Evolutionary conservation across 2,329 filamentous ascomycete genomes (phyloP).

Genomic region (Cercospora brassicicola): DNA sequence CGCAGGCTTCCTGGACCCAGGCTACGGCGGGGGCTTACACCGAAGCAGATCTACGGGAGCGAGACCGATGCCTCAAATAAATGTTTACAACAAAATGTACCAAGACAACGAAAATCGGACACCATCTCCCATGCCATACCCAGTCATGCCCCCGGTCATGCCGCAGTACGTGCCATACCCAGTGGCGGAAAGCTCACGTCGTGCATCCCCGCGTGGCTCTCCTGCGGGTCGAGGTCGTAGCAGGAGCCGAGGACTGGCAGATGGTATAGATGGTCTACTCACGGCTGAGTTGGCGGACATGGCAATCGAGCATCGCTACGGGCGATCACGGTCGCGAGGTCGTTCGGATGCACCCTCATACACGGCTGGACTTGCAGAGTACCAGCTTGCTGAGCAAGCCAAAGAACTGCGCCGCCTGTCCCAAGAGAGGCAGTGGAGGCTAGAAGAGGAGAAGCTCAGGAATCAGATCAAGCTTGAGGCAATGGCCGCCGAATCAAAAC

Average conservation of each 20-base stretch:
- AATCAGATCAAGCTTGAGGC: slow-evolving; percentile 32
- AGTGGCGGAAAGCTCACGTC: slow-evolving; percentile 30
- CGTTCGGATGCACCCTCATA: slow-evolving; percentile 31
- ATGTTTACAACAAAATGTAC: slow-evolving; percentile 48
- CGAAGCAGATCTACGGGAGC: slow-evolving; percentile 49
- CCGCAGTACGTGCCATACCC: slow-evolving; percentile 27
- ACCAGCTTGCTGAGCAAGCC: slow-evolving; percentile 39
- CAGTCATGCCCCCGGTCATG: neutral
- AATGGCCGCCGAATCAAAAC: slow-evolving; percentile 40
- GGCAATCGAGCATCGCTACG: slow-evolving; percentile 35
- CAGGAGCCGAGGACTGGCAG: slow-evolving; percentile 23
- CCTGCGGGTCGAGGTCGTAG: slow-evolving; percentile 26
- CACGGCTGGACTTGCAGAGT: slow-evolving; percentile 29
- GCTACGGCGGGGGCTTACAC: slow-evolving; percentile 38
- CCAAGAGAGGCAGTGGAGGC: slow-evolving; percentile 38
- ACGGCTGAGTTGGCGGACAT: slow-evolving; percentile 36
- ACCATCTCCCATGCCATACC: slow-evolving; percentile 21
- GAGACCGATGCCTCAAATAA: slow-evolving; percentile 47
- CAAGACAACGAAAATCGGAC: slow-evolving; percentile 22
- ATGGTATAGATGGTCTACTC: slow-evolving; percentile 32
- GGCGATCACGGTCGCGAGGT: slow-evolving; percentile 38
- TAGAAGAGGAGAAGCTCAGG: slow-evolving; percentile 42
- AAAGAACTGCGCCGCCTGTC: slow-evolving; percentile 40
- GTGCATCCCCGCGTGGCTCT: slow-evolving; percentile 24
- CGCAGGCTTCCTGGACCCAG: slow-evolving; percentile 31